phyloP scores from a whole-genome alignment of 805 yeast genomes.

The Sungouiella blattae region DNA sequence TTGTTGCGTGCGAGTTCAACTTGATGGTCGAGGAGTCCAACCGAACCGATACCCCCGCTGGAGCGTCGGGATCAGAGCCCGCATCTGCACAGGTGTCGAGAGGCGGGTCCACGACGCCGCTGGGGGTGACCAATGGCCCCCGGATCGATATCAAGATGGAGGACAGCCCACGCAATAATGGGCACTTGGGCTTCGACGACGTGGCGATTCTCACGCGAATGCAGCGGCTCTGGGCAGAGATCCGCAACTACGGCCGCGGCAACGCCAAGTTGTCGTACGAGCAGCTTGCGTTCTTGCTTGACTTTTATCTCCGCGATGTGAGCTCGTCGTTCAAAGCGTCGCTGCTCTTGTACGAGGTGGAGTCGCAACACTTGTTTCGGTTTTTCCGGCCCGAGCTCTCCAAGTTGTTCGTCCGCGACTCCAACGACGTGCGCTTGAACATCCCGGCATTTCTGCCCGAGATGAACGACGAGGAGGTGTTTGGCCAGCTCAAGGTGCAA shows the following conservation, averaged over 20 bases:
- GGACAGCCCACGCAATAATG: not conserved
- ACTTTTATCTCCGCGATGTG: slow-evolving; percentile 22
- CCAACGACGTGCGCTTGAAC: slow-evolving; percentile 12
- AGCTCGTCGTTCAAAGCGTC: slow-evolving; percentile 1
- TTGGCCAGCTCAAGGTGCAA: slow-evolving; percentile 16
- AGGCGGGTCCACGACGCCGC: not conserved
- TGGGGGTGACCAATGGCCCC: not conserved
- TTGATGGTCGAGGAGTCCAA: slow-evolving; percentile 28
- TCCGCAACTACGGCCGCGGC: slow-evolving; percentile 16
- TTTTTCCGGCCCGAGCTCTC: slow-evolving; percentile 25
- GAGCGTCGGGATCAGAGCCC: not conserved
- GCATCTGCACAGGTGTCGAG: not conserved
- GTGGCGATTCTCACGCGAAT: slow-evolving; percentile 16
- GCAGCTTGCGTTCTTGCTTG: slow-evolving; percentile 29
- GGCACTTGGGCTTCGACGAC: too few relatives aligned
- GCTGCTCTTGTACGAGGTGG: slow-evolving; percentile 11
- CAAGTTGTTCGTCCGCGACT: slow-evolving; percentile 14
- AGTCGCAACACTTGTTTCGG: slow-evolving; percentile 21
- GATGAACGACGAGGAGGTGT: slow-evolving; percentile 15
- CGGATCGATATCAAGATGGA: not conserved
- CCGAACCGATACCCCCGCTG: not conserved
- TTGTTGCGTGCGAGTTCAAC: slow-evolving; percentile 38
- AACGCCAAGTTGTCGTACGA: slow-evolving; percentile 17
- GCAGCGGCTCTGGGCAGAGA: slow-evolving; percentile 27
- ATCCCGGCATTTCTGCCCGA: slow-evolving; percentile 10